Evolutionary conservation across 257 asterid species (phyloP), one percentile per base, ranked within the genome.

Genomic region (Oldenlandia corymbosa): DNA sequence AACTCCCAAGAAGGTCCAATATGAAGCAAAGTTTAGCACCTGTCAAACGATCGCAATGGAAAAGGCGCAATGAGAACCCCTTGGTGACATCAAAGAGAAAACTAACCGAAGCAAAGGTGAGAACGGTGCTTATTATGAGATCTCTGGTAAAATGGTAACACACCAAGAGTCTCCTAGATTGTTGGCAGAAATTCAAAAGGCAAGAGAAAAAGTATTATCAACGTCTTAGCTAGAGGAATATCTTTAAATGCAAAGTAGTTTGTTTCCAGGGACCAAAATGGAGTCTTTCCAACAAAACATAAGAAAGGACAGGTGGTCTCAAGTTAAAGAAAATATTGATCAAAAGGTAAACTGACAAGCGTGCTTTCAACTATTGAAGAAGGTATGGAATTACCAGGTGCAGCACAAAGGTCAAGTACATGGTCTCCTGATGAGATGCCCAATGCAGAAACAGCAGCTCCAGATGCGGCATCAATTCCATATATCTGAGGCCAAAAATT

Each of bases 401-500:
- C 97, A 52, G 97, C 90, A 69, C 99, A 93, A 53, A 93, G 95
- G 79, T 93, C 99, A 62, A 92, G 97, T 64, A 89, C 83, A 32
- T 84, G 95, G 76, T 89, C 99, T 66, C 96, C 95, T 9, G 78
- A 73, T 55, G 71, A 64, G 76, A 93, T 63, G 81, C 67, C 85
- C 87, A 93, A 75, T 67, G 96, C 94, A 58, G 82, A 56, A 70
- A 93, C 97, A 23, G 99, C 95, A 76, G 99, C 99, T 71, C 97
- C 99, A 41, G 99, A 93, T 72, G 96, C 88, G 52, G 97, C 99
- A 81, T 89, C 99, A 60, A 93, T 84, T 75, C 99, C 99, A 83
- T 93, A 90, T 71, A 93, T 85, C 99, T 92, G 83, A 69, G 75
- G n/a, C n/a, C n/a, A n/a, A n/a, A n/a, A n/a, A n/a, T n/a, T n/a